Evolutionary conservation across 2,329 filamentous ascomycete genomes (phyloP).

Genomic region (Epichloe gansuensis): DNA sequence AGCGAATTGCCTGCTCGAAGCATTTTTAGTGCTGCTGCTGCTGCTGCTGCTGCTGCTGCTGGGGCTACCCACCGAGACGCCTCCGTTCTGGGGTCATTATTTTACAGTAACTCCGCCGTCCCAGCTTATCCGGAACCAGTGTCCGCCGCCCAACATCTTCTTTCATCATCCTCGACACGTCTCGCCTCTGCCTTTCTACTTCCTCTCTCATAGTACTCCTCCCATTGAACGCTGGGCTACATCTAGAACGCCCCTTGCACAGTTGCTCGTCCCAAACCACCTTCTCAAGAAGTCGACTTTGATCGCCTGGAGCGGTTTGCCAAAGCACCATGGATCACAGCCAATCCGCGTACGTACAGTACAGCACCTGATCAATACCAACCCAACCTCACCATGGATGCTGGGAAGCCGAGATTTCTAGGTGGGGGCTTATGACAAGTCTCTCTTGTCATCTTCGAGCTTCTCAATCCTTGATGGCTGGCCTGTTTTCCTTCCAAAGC

Average conservation of each 20-base stretch:
- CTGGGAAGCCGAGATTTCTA: conserved; percentile 5
- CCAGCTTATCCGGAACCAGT: conserved; percentile 9
- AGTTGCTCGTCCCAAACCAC: background rate
- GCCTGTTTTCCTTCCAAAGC: background rate
- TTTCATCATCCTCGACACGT: conserved; percentile 3
- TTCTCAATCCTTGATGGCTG: background rate
- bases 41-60: background rate
- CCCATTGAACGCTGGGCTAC: background rate
- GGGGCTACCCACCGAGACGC: background rate
- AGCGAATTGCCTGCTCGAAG: background rate
- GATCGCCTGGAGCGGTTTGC: conserved; percentile 7
- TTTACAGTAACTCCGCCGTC: conserved; percentile 6
- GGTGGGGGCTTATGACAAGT: conserved; percentile 3
- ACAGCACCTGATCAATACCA: background rate
- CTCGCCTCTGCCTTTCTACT: background rate
- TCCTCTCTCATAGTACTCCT: background rate
- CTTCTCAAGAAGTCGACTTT: background rate
- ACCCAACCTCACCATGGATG: conserved; percentile 7
- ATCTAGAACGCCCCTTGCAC: background rate
- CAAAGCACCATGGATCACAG: conserved; percentile 9
- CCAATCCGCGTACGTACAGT: conserved; percentile 9
- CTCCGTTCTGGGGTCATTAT: conserved; percentile 8
- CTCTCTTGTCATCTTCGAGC: conserved; percentile 1
- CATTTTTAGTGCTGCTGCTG: background rate
- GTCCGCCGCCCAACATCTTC: conserved; percentile 4